These are phyloP conservation scores for Endotrypanum monterogeii DNA, from an alignment of 208 protist genomes.

Conservation along the genomic window DNA sequence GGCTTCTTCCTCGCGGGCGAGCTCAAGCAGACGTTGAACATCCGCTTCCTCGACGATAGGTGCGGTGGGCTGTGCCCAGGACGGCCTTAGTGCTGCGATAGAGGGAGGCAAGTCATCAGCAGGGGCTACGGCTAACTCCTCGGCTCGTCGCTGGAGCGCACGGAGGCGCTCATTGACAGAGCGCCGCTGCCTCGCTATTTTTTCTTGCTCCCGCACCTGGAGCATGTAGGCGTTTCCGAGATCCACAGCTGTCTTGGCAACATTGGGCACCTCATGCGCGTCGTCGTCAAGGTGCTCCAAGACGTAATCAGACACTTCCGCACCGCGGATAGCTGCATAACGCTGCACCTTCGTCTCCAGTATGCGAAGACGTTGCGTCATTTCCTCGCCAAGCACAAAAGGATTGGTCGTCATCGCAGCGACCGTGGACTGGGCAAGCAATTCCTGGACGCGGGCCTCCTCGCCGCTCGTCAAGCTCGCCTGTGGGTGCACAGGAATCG, in stretches of 20 bases:
- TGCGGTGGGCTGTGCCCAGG: conserved; percentile 14
- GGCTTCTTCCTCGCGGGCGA: conserved; percentile 49
- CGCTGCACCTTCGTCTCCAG: conserved; percentile 9
- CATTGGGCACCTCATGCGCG: not conserved
- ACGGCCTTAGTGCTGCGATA: conserved; percentile 11
- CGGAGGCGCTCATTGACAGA: conserved; percentile 49
- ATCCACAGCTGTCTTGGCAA: not conserved
- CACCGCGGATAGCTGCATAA: conserved; percentile 16
- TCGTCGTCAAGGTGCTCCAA: not conserved
- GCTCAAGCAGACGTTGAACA: conserved; percentile 42
- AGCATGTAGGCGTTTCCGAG: conserved; percentile 63
- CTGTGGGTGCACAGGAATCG: conserved; percentile 20
- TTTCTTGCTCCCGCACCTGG: conserved; percentile 10
- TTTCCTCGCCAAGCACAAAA: conserved; percentile 25
- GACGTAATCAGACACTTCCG: not conserved
- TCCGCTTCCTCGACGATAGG: conserved; percentile 20
- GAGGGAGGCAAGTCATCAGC: conserved; percentile 12
- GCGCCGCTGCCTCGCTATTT: conserved; percentile 20
- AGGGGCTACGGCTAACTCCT: conserved; percentile 16
- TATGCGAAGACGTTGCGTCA: conserved; percentile 13
- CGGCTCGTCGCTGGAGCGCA: conserved; percentile 16
- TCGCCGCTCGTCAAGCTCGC: conserved; percentile 29
- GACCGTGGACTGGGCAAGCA: conserved; percentile 34
- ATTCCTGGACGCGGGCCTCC: conserved; percentile 40
- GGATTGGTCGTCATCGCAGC: conserved; percentile 31